These are phyloP conservation scores for Claviceps arundinis DNA, from an alignment of 2,329 filamentous ascomycete species.

Conservation along the genomic window DNA sequence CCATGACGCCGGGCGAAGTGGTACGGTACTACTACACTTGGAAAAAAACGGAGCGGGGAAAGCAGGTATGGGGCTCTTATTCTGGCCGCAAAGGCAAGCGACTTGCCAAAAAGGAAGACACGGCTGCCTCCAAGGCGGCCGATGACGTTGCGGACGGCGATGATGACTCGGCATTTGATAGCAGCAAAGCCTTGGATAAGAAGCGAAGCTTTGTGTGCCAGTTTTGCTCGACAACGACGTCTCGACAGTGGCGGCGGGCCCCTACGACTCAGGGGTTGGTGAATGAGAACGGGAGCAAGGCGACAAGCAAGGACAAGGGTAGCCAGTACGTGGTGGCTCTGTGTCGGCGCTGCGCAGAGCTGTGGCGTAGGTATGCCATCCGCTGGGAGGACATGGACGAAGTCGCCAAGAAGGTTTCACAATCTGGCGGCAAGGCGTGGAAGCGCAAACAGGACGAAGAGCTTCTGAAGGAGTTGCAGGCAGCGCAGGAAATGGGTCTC, in stretches of 20 bases:
- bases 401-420: conserved; percentile 72
- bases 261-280: conserved; percentile 63
- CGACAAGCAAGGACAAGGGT: conserved; percentile 63
- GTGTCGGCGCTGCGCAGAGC: conserved; percentile 76
- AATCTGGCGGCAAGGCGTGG: conserved; percentile 67
- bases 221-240: conserved; percentile 70
- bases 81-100: conserved; percentile 83
- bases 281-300: conserved; percentile 42
- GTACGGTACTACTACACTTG: conserved; percentile 94
- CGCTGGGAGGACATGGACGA: conserved; percentile 94
- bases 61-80: conserved; percentile 80
- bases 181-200: conserved; percentile 63
- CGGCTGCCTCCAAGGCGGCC: conserved; percentile 60
- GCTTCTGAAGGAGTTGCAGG: conserved; percentile 58
- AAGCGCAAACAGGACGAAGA: conserved; percentile 89
- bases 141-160: conserved; percentile 87
- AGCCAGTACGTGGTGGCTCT: conserved; percentile 65
- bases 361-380: conserved; percentile 93
- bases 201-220: conserved; percentile 87
- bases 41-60: conserved; percentile 85
- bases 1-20: conserved; percentile 63
- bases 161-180: conserved; percentile 93
- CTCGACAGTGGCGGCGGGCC: conserved; percentile 83
- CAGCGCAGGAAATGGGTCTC: conserved; percentile 46
- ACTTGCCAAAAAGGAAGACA: conserved; percentile 62